phyloP scores from a whole-genome alignment of 1,284 basidiomycete species.

The Coriolopsis trogii region DNA sequence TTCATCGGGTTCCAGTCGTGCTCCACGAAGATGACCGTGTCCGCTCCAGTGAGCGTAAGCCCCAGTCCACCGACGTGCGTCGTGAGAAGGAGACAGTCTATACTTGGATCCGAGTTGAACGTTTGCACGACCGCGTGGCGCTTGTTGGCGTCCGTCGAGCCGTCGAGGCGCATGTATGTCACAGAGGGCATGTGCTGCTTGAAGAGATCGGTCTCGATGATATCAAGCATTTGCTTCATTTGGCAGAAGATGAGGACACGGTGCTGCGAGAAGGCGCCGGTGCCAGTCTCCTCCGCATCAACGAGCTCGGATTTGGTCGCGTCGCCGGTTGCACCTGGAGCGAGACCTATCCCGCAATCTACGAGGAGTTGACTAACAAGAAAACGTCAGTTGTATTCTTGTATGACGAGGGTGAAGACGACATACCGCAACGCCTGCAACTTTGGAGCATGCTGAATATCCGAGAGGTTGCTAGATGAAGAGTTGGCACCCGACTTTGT shows the following conservation, averaged over 20 bases:
- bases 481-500: slow-evolving; percentile 50
- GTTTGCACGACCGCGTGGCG: slow-evolving; percentile 97
- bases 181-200: slow-evolving; percentile 91
- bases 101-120: slow-evolving; percentile 97
- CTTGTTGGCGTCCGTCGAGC: slow-evolving; percentile 85
- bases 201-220: slow-evolving; percentile 96
- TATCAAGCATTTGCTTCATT: slow-evolving; percentile 98
- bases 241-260: slow-evolving; percentile 99
- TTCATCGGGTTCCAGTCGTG: slow-evolving; percentile 99
- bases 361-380: slow-evolving; percentile 80
- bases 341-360: slow-evolving; percentile 91
- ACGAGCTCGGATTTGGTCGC: slow-evolving; percentile 63
- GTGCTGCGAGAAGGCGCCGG: slow-evolving; percentile 84
- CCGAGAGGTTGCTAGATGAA: slow-evolving; percentile 55
- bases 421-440: slow-evolving; percentile 85
- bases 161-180: slow-evolving; percentile 98
- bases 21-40: slow-evolving; percentile 99
- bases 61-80: slow-evolving; percentile 98
- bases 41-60: slow-evolving; percentile 95
- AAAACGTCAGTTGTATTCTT: slow-evolving; percentile 7
- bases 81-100: slow-evolving; percentile 95
- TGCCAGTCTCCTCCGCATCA: slow-evolving; percentile 58
- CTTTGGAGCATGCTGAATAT: slow-evolving; percentile 94
- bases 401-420: slow-evolving; percentile 1
- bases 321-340: slow-evolving; percentile 48